Percentiles rank a stretch among this genome's conserved stretches.
phyloP scores from a whole-genome alignment of 2,329 filamentous ascomycete genomes.

The Rhinocladiella similis region DNA sequence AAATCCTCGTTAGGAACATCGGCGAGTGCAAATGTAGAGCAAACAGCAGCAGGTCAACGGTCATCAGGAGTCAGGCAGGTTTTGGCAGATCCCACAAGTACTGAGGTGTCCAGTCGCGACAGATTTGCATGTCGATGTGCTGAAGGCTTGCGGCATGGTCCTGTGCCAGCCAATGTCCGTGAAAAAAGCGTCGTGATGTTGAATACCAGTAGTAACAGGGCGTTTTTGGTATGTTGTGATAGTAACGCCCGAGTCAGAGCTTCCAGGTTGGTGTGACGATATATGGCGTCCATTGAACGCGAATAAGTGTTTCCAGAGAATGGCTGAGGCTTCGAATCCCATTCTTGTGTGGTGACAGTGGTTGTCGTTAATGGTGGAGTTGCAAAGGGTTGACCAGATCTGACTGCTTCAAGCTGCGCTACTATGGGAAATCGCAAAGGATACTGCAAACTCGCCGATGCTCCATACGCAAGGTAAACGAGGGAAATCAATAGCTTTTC shows the following conservation, averaged over 20 bases:
- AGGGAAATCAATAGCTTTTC: conserved; percentile 19
- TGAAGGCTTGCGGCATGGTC: too few relatives aligned
- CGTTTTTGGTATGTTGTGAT: not conserved
- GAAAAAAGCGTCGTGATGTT: not conserved
- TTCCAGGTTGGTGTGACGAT: too few relatives aligned
- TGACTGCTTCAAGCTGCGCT: conserved; percentile 9
- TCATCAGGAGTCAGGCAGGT: too few relatives aligned
- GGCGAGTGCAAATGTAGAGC: conserved; percentile 16
- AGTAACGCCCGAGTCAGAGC: not conserved
- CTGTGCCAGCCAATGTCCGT: too few relatives aligned
- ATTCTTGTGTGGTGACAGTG: not conserved
- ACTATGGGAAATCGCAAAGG: conserved; percentile 10
- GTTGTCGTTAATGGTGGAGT: not conserved
- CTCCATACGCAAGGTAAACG: conserved; percentile 14
- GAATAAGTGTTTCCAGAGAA: too few relatives aligned
- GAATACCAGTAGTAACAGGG: not conserved
- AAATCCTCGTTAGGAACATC: conserved; percentile 23
- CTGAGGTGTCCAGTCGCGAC: not conserved
- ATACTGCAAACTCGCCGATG: conserved; percentile 23
- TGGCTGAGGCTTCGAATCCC: too few relatives aligned
- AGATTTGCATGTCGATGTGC: too few relatives aligned
- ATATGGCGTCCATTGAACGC: too few relatives aligned
- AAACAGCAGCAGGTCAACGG: conserved; percentile 18
- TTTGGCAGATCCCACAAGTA: not conserved
- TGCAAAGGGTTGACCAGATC: not conserved